Percentiles rank a stretch among this genome's conserved stretches.
Conservation (phyloP, 2,329 filamentous ascomycete species). For the Penicillium sp. region DNA sequence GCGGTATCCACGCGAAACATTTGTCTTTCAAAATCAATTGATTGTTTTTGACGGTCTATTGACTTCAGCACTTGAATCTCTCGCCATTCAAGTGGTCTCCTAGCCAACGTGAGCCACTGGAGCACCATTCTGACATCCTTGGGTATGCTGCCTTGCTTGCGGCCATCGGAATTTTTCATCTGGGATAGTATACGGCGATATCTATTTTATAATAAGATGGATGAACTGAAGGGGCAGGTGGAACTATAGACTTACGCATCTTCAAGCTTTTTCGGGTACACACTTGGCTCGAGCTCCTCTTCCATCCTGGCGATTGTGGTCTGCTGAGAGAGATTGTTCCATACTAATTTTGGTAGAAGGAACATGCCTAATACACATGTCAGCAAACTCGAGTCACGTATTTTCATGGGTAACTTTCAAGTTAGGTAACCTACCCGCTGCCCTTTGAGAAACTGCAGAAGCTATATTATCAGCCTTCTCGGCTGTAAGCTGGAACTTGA, state of each 20-base stretch:
- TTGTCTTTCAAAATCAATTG: slow-evolving; percentile 1
- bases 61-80: slow-evolving; percentile 7
- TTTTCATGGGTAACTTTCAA: neutral
- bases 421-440: too few relatives aligned
- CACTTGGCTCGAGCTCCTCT: neutral
- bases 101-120: neutral
- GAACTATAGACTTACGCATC: slow-evolving; percentile 1
- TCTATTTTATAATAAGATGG: too few relatives aligned
- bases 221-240: too few relatives aligned
- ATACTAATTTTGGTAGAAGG: neutral
- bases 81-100: neutral
- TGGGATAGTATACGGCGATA: neutral
- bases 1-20: neutral
- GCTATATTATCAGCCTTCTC: neutral
- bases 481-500: neutral
- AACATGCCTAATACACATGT: neutral
- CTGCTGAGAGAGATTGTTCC: slow-evolving; percentile 1
- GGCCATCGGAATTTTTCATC: neutral
- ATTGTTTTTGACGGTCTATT: neutral
- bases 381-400: neutral
- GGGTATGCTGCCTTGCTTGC: neutral
- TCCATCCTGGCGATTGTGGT: neutral
- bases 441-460: neutral
- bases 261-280: neutral
- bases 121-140: neutral